Conservation (phyloP, 1,284 basidiomycete species). For the Heterobasidion annosum region DNA sequence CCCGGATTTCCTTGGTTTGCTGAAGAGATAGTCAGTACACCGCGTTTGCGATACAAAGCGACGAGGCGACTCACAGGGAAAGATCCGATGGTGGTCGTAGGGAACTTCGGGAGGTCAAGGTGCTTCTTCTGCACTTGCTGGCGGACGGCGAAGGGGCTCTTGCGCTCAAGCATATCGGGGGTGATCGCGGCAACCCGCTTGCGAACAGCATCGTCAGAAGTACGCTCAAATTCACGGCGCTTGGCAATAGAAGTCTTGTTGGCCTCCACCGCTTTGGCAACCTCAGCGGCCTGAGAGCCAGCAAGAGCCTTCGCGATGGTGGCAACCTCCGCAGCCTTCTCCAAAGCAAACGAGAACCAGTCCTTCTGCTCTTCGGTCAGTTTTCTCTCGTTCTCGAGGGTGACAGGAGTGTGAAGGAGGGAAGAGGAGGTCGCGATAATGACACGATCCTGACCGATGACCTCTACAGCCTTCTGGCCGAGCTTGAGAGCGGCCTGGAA, state of each 20-base stretch:
- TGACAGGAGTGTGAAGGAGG: slow-evolving; percentile 97
- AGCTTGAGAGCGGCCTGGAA: slow-evolving; percentile 77
- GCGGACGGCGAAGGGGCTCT: slow-evolving; percentile 85
- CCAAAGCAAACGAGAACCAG: slow-evolving; percentile 98
- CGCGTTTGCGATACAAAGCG: slow-evolving; percentile 4
- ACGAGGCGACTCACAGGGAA: slow-evolving; percentile 64
- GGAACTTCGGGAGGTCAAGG: slow-evolving; percentile 93
- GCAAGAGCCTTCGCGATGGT: slow-evolving; percentile 79
- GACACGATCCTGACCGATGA: slow-evolving; percentile 82
- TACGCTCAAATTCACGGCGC: slow-evolving; percentile 93
- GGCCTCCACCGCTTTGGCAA: slow-evolving; percentile 69
- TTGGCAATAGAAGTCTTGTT: slow-evolving; percentile 92
- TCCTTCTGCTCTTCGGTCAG: slow-evolving; percentile 87
- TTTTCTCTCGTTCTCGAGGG: slow-evolving; percentile 89
- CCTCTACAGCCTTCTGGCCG: slow-evolving; percentile 80
- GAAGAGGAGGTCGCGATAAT: slow-evolving; percentile 96
- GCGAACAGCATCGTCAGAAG: slow-evolving; percentile 92
- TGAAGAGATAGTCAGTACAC: slow-evolving; percentile 17
- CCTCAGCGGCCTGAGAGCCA: slow-evolving; percentile 68
- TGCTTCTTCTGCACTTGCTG: slow-evolving; percentile 86
- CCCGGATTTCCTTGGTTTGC: slow-evolving; percentile 99
- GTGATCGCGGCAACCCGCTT: slow-evolving; percentile 93
- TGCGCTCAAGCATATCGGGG: slow-evolving; percentile 82
- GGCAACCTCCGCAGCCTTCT: slow-evolving; percentile 93
- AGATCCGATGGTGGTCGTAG: slow-evolving; percentile 97